These are phyloP conservation scores for Papiliotrema terrestris DNA, from an alignment of 1,284 basidiomycete species.

Conservation along the genomic window DNA sequence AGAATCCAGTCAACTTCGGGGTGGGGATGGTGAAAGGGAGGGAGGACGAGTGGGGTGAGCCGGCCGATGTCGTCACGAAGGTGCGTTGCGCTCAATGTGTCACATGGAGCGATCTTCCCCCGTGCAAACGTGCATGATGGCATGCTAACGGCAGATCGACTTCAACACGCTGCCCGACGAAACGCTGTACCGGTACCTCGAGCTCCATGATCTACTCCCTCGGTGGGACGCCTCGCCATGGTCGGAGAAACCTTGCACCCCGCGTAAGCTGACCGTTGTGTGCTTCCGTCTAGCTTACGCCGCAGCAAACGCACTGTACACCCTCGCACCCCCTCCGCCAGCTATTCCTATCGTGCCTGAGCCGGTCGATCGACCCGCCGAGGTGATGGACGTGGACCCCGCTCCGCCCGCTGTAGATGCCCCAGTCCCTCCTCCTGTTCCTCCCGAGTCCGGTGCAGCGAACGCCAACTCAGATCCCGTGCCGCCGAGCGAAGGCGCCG, in stretches of 20 bases:
- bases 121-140: background rate
- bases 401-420: background rate
- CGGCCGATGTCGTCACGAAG: conserved; percentile 40
- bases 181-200: conserved; percentile 41
- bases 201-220: conserved; percentile 40
- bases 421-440: background rate
- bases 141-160: conserved; percentile 31
- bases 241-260: conserved; percentile 42
- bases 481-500: background rate
- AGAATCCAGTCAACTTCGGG: conserved; percentile 9
- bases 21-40: conserved; percentile 24
- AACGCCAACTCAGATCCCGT: background rate
- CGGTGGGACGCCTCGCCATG: conserved; percentile 43
- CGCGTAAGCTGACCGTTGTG: conserved; percentile 27
- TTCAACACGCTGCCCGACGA: conserved; percentile 42
- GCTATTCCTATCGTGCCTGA: conserved; percentile 10
- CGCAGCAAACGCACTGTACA: conserved; percentile 36
- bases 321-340: conserved; percentile 21
- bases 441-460: background rate
- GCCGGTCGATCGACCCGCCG: background rate
- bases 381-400: background rate
- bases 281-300: background rate
- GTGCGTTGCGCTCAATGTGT: conserved; percentile 17
- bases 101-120: too few species aligned
- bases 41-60: conserved; percentile 38